Percentiles rank a stretch among this genome's conserved stretches.
Evolutionary conservation across 352 stramenopile genomes (phyloP).

Genomic region (Globisporangium yorkense): DNA sequence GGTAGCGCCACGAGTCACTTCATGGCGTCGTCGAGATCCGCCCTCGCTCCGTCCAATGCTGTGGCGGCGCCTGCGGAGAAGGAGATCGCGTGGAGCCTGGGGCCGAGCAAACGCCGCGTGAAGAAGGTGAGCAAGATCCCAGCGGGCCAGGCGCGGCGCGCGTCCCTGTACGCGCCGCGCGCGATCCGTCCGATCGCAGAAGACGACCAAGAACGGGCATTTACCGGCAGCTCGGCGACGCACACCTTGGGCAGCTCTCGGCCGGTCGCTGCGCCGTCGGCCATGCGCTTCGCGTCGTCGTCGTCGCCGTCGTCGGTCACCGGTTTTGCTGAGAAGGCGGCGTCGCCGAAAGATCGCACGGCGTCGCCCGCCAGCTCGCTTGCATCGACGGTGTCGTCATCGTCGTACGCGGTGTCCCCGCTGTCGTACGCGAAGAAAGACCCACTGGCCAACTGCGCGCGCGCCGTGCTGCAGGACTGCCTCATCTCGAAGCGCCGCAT

Average conservation of each 20-base stretch:
- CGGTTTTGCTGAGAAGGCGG: neutral
- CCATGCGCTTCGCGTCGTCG: constrained; percentile 6
- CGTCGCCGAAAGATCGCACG: constrained; percentile 10
- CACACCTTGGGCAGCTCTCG: neutral
- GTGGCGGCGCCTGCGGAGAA: neutral
- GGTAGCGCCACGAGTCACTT: constrained; percentile 1
- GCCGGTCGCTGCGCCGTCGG: neutral
- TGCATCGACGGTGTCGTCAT: constrained; percentile 34
- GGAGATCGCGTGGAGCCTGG: constrained; percentile 20
- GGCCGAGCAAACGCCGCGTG: constrained; percentile 26
- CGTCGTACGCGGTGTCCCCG: constrained; percentile 32
- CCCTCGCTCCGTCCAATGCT: neutral
- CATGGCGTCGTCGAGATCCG: constrained; percentile 6
- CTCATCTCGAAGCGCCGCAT: constrained; percentile 49
- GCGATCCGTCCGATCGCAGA: constrained; percentile 10
- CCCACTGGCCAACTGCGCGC: constrained; percentile 52
- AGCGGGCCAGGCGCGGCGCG: neutral
- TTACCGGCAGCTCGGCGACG: neutral
- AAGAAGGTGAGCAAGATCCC: constrained; percentile 27
- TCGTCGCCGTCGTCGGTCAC: neutral
- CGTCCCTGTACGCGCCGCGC: constrained; percentile 13
- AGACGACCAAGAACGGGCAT: constrained; percentile 2
- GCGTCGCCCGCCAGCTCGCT: constrained; percentile 23
- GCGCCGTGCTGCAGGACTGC: constrained; percentile 66
- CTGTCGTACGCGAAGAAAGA: constrained; percentile 35